Evolutionary conservation across 495 filamentous ascomycete species (phyloP).

Genomic region (Penicillium waksmanii): DNA sequence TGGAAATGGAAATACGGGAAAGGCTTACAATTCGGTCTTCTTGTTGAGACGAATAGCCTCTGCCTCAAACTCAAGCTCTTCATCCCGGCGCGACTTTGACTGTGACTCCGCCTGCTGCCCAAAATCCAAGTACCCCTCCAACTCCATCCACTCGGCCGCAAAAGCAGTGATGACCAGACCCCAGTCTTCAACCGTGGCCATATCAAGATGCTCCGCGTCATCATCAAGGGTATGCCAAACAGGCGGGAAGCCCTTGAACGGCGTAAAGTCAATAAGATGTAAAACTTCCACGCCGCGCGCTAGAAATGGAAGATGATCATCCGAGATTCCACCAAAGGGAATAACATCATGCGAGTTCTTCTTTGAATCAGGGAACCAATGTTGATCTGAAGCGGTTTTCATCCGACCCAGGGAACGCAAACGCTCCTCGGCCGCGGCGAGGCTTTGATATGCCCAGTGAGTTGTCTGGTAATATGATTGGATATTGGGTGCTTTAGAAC

Average conservation of each 20-base stretch:
- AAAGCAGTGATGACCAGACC: constrained; percentile 79
- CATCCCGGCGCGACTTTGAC: constrained; percentile 9
- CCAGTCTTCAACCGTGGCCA: constrained; percentile 87
- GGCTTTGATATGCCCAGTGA: constrained; percentile 85
- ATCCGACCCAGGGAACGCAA: constrained; percentile 62
- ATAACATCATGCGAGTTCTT: constrained; percentile 56
- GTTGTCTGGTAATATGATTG: constrained; percentile 84
- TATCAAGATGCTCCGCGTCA: constrained; percentile 84
- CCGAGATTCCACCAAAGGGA: constrained; percentile 60
- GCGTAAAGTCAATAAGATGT: constrained; percentile 78
- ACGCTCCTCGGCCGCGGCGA: constrained; percentile 70
- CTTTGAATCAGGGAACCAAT: constrained; percentile 55
- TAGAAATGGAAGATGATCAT: constrained; percentile 93
- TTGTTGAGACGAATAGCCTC: constrained; percentile 28
- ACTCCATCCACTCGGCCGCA: constrained; percentile 90
- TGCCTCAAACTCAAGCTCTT: constrained; percentile 18
- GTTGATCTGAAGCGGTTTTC: constrained; percentile 43
- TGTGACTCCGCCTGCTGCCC: neutral
- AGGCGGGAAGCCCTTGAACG: constrained; percentile 60
- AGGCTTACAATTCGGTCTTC: constrained; percentile 54
- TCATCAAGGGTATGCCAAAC: constrained; percentile 90
- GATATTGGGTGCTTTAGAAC: constrained; percentile 67
- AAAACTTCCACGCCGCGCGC: constrained; percentile 81
- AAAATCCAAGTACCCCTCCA: constrained; percentile 61
- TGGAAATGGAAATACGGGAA: constrained; percentile 20